Evolutionary conservation across 805 yeast species (phyloP), one percentile per base, ranked within the genome.

Genomic region (Saccharomycopsis capsularis): DNA sequence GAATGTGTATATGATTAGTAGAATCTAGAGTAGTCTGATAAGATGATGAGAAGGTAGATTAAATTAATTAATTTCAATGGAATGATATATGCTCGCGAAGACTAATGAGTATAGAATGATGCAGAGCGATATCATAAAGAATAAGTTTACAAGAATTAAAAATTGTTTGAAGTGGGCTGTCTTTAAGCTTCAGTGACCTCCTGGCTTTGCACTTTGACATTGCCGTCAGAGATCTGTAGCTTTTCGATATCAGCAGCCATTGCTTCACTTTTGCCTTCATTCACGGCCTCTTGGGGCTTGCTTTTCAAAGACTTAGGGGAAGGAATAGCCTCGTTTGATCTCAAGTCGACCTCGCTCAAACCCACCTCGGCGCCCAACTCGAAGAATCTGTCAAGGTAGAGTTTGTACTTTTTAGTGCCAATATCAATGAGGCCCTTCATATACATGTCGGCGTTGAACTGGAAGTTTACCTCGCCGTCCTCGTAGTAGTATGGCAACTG

Each of bases 321-420:
- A n/a, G 54, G 51, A n/a, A 52, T 46, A 32, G 38, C 41, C 42
- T 55, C 52, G 39, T 66, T 62, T 21, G 25, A 21, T 55, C 78
- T 73, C 43, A 76, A 67, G 51, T 78, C 81, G 51, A 62, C 71
- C 56, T 78, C 82, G 56, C 79, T 75, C 47, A 76, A 61, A 3
- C 82, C 83, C n/a, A 76, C 70, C 1, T 55, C 58, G 2, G 68
- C 67, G 3, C 81, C 81, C 34, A 76, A 64, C 42, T 60, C 59
- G 9, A 56, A 38, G 47, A 64, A 67, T 47, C 66, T 67, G 37
- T 66, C 62, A 53, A 67, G 74, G 52, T 73, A 70, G 15, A 57
- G 56, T 13, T 57, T 51, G 32, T 67, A 66, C 51, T 73, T 68
- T 36, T 57, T 57, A 22, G 65, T 70, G 2, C 74, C 72, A 55